Evolutionary conservation across 2,329 filamentous ascomycete genomes (phyloP).

Genomic region (Fusarium musae): DNA sequence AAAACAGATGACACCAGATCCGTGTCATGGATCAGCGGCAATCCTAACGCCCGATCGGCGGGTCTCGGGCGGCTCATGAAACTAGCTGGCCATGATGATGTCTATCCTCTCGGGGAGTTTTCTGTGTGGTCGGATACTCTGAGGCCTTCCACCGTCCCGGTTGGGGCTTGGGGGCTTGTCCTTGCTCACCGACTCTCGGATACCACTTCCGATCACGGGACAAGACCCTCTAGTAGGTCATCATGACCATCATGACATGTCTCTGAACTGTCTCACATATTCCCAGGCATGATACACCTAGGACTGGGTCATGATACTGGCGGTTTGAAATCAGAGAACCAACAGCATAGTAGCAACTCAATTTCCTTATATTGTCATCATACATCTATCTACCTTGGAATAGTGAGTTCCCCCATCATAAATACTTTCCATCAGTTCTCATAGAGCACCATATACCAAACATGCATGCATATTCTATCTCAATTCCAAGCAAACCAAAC

Average conservation of each 20-base stretch:
- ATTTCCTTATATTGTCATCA: slow-evolving; percentile 7
- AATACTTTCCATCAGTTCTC: slow-evolving; percentile 7
- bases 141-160: neutral
- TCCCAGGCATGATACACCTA: neutral
- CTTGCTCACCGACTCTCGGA: neutral
- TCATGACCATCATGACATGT: neutral
- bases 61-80: slow-evolving; percentile 28
- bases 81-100: slow-evolving; percentile 2
- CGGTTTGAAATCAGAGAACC: neutral
- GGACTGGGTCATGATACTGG: neutral
- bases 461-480: slow-evolving; percentile 7
- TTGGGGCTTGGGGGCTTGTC: neutral
- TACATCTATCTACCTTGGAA: slow-evolving; percentile 15
- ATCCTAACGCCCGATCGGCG: slow-evolving; percentile 18
- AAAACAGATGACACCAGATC: slow-evolving; percentile 1
- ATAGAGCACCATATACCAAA: slow-evolving; percentile 14
- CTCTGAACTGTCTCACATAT: neutral
- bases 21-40: slow-evolving; percentile 7
- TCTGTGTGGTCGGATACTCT: neutral
- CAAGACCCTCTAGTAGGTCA: neutral
- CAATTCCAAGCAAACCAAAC: neutral
- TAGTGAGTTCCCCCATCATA: neutral
- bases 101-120: neutral
- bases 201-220: neutral
- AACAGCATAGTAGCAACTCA: neutral